Base-by-base conservation (phyloP, 2,329 filamentous ascomycete species). In the Epichloe gansuensis region DNA sequence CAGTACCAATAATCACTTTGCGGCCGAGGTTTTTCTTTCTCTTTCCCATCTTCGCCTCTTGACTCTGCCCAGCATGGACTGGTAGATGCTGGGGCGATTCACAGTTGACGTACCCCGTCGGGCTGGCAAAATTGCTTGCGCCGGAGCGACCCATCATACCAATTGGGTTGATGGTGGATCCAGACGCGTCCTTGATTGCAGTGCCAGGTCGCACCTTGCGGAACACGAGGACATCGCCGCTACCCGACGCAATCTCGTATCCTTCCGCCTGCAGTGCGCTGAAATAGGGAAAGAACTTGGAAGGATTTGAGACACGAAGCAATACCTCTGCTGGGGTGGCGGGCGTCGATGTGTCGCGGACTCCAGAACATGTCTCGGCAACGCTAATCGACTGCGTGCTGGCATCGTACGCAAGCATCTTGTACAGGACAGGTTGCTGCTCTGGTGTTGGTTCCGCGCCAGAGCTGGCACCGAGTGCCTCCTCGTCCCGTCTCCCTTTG, bases 261-360 rank as follows among this genome's bases (percentile, higher is more conserved):
- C 83, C 84, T 51, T 83, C 71, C 0, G 71, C 68, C 54, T 81
- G 74, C 2, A 86, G 71, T 1, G 72, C 64, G 3, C 71, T 69
- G 53, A 87, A 81, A 57, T 85, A 74, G 4, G 81, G 74, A 12
- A 86, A 72, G 65, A 87, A 87, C 56, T 80, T 79, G 48, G 76
- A 72, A 0, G 83, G 81, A 55, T 83, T 76, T 0, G 78, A 76
- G 17, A 87, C 70, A 7, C 74, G 74, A 2, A 78, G 70, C 2
- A 87, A 68, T 2, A 78, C 78, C 47, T 84, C 77, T 8, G 78
- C 72, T 1, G 83, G 80, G 0, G 79, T 74, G 23, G 81, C 64
- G 0, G 78, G 68, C 0, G 68, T 61, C n/a, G 76, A 68, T 5
- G 64, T 66, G 47, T 76, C 72, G 1, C 71, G 66, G 1, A 76